Conservation (phyloP, 2,329 filamentous ascomycete species). For the Apiospora kogelbergensis region DNA sequence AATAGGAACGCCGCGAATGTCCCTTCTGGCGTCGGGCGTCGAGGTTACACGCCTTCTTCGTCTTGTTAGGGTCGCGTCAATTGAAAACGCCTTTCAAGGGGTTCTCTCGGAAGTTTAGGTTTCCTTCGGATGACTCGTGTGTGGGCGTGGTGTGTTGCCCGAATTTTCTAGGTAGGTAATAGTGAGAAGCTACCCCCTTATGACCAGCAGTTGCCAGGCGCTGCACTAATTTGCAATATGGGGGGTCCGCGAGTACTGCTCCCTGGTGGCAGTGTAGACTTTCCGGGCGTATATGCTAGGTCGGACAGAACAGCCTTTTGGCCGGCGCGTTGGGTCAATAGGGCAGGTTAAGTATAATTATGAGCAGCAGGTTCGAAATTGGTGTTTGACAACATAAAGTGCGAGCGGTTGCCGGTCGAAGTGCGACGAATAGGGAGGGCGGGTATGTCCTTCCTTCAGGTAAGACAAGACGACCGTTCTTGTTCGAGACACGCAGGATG, state of each 20-base stretch:
- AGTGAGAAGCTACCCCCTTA: neutral
- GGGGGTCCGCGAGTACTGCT: neutral
- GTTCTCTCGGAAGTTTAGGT: neutral
- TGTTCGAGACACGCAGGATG: constrained; percentile 9
- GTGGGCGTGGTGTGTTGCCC: neutral
- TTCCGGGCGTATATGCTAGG: constrained; percentile 1
- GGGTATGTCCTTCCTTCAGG: neutral
- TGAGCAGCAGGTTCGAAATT: constrained; percentile 3
- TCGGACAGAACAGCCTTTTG: neutral
- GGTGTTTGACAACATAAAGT: constrained; percentile 2
- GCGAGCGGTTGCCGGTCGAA: neutral
- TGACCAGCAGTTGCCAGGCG: neutral
- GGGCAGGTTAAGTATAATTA: constrained; percentile 8
- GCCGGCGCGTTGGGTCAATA: constrained; percentile 1
- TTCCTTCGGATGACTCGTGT: neutral
- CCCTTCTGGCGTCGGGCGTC: constrained; percentile 2
- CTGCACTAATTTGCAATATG: neutral
- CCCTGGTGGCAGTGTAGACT: neutral
- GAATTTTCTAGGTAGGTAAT: neutral
- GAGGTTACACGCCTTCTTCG: neutral
- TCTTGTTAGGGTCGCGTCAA: neutral
- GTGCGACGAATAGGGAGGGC: neutral
- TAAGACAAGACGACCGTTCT: neutral
- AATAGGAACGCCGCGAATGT: neutral
- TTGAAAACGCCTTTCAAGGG: neutral